Percentiles rank a stretch among this genome's conserved stretches.
Evolutionary conservation across 2,329 filamentous ascomycete species (phyloP).

Genomic region (Mycogone perniciosa): DNA sequence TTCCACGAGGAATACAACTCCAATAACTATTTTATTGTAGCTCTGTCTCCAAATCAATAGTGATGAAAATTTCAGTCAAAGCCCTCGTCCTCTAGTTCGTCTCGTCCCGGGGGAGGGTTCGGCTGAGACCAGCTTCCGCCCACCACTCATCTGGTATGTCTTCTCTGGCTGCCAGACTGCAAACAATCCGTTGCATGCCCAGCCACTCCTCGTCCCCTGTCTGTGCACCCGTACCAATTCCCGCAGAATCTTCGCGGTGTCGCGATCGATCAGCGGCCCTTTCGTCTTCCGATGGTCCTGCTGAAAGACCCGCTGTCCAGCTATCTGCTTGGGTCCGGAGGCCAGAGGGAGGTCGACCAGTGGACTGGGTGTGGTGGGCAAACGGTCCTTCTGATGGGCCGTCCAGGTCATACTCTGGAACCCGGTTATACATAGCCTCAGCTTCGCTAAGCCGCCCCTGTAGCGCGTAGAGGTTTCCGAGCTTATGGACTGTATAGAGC

Average conservation of each 20-base stretch:
- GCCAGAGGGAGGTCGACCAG: too few species aligned
- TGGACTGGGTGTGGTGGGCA: too few species aligned
- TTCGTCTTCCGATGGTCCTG: conserved; percentile 23
- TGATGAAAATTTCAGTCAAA: too few species aligned
- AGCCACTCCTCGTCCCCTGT: conserved; percentile 37
- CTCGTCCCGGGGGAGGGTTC: conserved; percentile 40
- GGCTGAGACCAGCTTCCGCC: conserved; percentile 61
- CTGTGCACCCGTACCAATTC: neutral
- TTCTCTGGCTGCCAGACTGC: conserved; percentile 60
- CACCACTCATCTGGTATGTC: conserved; percentile 82
- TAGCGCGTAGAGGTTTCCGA: too few species aligned
- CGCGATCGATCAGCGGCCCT: conserved; percentile 1
- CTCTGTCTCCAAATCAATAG: too few species aligned
- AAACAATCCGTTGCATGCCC: conserved; percentile 67
- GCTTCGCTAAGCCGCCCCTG: too few species aligned
- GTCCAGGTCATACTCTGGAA: too few species aligned
- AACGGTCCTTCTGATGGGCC: too few species aligned
- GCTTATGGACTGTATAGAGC: too few species aligned
- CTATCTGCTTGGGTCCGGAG: neutral
- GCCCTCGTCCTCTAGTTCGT: conserved; percentile 8
- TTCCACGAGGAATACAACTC: too few species aligned
- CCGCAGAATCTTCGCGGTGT: conserved; percentile 7
- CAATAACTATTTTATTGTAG: too few species aligned
- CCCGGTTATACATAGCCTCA: too few species aligned
- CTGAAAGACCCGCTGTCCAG: conserved; percentile 19